Percentiles rank a stretch among this genome's conserved stretches.
phyloP scores from a whole-genome alignment of 2,329 filamentous ascomycete species.

The Diaporthe caulivora region DNA sequence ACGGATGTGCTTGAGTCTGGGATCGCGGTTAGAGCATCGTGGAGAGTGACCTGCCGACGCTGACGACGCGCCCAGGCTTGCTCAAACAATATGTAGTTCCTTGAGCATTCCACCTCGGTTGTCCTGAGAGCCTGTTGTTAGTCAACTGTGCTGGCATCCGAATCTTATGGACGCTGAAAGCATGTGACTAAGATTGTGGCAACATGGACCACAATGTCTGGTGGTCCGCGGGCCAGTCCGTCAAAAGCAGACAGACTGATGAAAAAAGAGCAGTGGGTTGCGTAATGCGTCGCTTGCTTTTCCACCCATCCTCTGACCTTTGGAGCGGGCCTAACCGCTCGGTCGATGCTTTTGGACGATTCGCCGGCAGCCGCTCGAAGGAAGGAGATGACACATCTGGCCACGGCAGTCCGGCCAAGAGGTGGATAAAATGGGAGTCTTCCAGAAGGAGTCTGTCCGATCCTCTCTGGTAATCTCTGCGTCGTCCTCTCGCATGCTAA shows the following conservation, averaged over 20 bases:
- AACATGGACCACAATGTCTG: not conserved
- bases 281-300: conserved; percentile 11
- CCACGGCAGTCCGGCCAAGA: conserved; percentile 3
- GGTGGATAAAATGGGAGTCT: conserved; percentile 3
- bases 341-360: conserved; percentile 17
- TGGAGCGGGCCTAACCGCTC: conserved; percentile 18
- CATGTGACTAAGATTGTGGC: not conserved
- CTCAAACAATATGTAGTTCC: not conserved
- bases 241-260: not conserved
- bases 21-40: not conserved
- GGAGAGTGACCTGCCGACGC: not conserved
- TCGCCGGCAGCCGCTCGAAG: conserved; percentile 7
- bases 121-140: not conserved
- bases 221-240: not conserved
- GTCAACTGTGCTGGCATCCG: not conserved
- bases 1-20: not conserved
- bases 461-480: conserved; percentile 18
- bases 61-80: not conserved
- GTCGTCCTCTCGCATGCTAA: conserved; percentile 16
- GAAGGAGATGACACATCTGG: conserved; percentile 12
- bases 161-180: not conserved
- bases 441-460: conserved; percentile 13
- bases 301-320: not conserved
- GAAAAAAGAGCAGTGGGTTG: not conserved
- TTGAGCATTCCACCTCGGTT: not conserved